Percentiles rank a stretch among this genome's conserved stretches.
These are phyloP conservation scores for Boletus tomentosulus DNA, from an alignment of 768 basidiomycete species.

Conservation along the genomic window DNA sequence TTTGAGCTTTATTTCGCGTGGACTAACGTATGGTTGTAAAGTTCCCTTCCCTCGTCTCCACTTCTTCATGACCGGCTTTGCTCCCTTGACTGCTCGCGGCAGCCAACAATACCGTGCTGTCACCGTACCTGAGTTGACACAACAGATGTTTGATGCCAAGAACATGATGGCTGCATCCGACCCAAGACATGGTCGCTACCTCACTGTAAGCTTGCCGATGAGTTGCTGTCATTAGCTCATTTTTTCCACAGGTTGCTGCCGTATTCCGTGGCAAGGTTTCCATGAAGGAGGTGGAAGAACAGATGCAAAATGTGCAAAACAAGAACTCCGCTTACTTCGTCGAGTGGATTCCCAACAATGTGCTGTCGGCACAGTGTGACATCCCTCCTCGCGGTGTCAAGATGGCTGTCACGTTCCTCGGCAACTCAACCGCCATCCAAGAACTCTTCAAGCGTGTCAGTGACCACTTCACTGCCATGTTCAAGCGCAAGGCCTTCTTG, in stretches of 20 bases:
- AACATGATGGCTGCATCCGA: slow-evolving; percentile 99
- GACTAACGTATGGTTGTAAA: slow-evolving; percentile 26
- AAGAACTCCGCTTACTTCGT: slow-evolving; percentile 99
- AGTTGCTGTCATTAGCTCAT: not conserved
- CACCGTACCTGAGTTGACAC: slow-evolving; percentile 94
- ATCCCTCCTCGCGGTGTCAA: slow-evolving; percentile 93
- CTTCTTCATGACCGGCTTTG: slow-evolving; percentile 98
- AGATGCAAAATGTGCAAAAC: slow-evolving; percentile 96
- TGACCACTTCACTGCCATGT: slow-evolving; percentile 99
- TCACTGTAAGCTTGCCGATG: slow-evolving; percentile 58
- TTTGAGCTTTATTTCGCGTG: not conserved
- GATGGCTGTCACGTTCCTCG: slow-evolving; percentile 97
- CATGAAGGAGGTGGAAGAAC: slow-evolving; percentile 99
- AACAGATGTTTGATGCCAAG: slow-evolving; percentile 99
- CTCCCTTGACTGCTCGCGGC: slow-evolving; percentile 90
- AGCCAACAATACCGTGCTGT: slow-evolving; percentile 96
- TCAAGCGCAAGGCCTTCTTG: slow-evolving; percentile 97
- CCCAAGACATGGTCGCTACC: slow-evolving; percentile 94
- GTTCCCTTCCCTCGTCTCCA: slow-evolving; percentile 99
- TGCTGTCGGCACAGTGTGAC: slow-evolving; percentile 96
- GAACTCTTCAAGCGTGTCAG: slow-evolving; percentile 98
- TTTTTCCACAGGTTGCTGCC: slow-evolving; percentile 64
- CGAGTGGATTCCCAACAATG: slow-evolving; percentile 99
- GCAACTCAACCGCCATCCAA: slow-evolving; percentile 96
- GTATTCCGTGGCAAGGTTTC: slow-evolving; percentile 99